Percentiles rank a stretch among this genome's conserved stretches.
Evolutionary conservation across 805 yeast species (phyloP).

Genomic region (Starmerella vitae): DNA sequence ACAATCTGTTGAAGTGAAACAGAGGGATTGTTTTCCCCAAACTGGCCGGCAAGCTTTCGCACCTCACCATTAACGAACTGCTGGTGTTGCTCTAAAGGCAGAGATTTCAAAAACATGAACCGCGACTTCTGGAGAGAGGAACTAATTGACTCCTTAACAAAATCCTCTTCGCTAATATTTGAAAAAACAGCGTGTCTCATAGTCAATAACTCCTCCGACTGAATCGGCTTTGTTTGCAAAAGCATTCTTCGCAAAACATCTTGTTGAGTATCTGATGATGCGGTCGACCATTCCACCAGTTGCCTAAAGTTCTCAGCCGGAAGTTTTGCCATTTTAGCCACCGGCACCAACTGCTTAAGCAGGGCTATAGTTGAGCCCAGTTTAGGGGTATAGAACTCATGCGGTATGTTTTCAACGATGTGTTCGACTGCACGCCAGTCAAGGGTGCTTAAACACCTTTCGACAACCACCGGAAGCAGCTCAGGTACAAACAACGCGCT

Average conservation of each 20-base stretch:
- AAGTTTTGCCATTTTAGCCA: conserved; percentile 4
- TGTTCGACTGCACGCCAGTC: conserved; percentile 8
- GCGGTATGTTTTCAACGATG: conserved; percentile 2
- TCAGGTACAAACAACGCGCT: conserved; percentile 12
- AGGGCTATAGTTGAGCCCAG: conserved; percentile 1
- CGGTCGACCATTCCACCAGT: conserved; percentile 18
- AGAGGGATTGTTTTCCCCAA: conserved; percentile 1
- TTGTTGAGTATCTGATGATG: conserved; percentile 5
- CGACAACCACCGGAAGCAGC: conserved; percentile 12
- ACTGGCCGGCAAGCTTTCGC: conserved; percentile 2
- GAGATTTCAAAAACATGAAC: conserved; percentile 12
- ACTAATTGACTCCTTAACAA: conserved; percentile 5
- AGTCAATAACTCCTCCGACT: conserved; percentile 3
- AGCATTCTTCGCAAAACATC: conserved; percentile 13
- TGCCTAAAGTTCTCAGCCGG: conserved; percentile 7
- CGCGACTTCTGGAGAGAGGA: conserved; percentile 8
- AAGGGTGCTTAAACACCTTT: conserved; percentile 15
- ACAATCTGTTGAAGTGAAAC: conserved; percentile 4
- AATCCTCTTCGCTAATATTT: conserved; percentile 1
- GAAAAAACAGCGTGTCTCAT: conserved; percentile 12
- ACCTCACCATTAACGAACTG: conserved; percentile 4
- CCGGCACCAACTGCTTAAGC: conserved; percentile 4
- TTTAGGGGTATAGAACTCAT: background rate
- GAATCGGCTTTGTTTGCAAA: conserved; percentile 1
- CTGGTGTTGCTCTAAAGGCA: background rate